Conservation (phyloP, 768 basidiomycete species). For the Lactifluus volemus region DNA sequence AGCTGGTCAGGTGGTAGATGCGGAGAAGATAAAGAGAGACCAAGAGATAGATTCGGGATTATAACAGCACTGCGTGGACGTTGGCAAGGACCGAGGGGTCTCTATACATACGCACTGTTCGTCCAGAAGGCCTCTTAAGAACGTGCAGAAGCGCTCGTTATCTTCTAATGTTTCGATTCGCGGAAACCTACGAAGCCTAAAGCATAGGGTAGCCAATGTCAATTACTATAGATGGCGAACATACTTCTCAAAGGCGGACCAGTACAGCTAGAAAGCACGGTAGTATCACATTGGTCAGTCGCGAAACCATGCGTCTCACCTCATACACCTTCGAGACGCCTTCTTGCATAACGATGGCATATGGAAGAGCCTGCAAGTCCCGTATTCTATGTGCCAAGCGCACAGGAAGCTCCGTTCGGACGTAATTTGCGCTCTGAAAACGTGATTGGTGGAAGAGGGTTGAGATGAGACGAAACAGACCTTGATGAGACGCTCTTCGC, state of each 20-base stretch:
- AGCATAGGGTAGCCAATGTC: slow-evolving; percentile 6
- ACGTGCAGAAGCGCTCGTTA: slow-evolving; percentile 71
- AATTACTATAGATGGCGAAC: neutral
- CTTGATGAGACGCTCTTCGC: slow-evolving; percentile 68
- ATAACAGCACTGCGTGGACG: slow-evolving; percentile 47
- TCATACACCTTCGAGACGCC: slow-evolving; percentile 78
- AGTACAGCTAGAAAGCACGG: slow-evolving; percentile 54
- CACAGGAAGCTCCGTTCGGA: slow-evolving; percentile 81
- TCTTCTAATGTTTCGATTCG: slow-evolving; percentile 61
- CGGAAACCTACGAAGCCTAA: slow-evolving; percentile 50
- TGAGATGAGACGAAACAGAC: slow-evolving; percentile 28
- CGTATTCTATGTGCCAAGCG: slow-evolving; percentile 81
- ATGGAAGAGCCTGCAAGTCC: slow-evolving; percentile 81
- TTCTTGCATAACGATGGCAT: slow-evolving; percentile 80
- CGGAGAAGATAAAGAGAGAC: slow-evolving; percentile 76
- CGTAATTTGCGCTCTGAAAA: slow-evolving; percentile 77
- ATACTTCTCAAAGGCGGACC: slow-evolving; percentile 80
- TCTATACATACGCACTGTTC: slow-evolving; percentile 57
- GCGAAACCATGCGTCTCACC: slow-evolving; percentile 33
- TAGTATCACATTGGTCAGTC: neutral
- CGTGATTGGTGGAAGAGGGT: neutral
- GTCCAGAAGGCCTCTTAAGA: slow-evolving; percentile 52
- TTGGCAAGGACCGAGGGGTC: neutral
- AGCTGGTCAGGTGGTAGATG: slow-evolving; percentile 69
- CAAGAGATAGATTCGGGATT: slow-evolving; percentile 75